phyloP scores from a whole-genome alignment of 805 yeast species.

The Kurtzmaniella fragi region DNA sequence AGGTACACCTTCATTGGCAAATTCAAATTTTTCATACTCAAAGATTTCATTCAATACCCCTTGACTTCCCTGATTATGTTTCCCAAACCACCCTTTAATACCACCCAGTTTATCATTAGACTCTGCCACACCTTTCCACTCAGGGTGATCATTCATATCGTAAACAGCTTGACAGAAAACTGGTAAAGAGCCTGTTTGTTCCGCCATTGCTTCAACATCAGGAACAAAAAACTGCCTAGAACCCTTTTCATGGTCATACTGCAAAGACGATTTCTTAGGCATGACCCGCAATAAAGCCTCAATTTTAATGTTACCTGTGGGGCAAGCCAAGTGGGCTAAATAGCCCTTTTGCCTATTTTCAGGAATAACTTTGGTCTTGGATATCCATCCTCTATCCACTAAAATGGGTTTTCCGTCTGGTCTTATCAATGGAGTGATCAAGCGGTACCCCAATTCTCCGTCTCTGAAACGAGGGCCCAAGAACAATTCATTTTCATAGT shows the following conservation, averaged over 20 bases:
- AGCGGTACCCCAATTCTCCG: conserved; percentile 64
- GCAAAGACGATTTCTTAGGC: conserved; percentile 55
- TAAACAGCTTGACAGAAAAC: conserved; percentile 71
- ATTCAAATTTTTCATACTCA: conserved; percentile 44
- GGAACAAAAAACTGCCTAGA: conserved; percentile 71
- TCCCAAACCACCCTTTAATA: conserved; percentile 13
- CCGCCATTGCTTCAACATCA: conserved; percentile 79
- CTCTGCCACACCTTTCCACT: conserved; percentile 24
- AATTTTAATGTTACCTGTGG: conserved; percentile 65
- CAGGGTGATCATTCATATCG: conserved; percentile 63
- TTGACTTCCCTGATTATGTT: conserved; percentile 11
- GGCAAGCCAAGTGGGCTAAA: conserved; percentile 66
- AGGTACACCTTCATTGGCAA: conserved; percentile 82
- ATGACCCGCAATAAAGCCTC: conserved; percentile 71
- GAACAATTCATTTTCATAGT: conserved; percentile 81
- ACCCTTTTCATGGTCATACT: conserved; percentile 65
- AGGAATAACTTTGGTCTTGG: conserved; percentile 60
- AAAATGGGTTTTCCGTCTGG: conserved; percentile 68
- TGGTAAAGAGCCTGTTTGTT: conserved; percentile 60
- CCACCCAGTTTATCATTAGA: neutral
- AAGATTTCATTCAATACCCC: conserved; percentile 35
- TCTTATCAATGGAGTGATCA: conserved; percentile 79
- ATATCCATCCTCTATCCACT: conserved; percentile 90
- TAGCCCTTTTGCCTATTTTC: conserved; percentile 38
- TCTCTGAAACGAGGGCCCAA: conserved; percentile 85